A percentile compares a stretch with the other conserved stretches of the same genome.
phyloP scores from a whole-genome alignment of 2,329 filamentous ascomycete genomes.

The Fusarium oligoseptatum region DNA sequence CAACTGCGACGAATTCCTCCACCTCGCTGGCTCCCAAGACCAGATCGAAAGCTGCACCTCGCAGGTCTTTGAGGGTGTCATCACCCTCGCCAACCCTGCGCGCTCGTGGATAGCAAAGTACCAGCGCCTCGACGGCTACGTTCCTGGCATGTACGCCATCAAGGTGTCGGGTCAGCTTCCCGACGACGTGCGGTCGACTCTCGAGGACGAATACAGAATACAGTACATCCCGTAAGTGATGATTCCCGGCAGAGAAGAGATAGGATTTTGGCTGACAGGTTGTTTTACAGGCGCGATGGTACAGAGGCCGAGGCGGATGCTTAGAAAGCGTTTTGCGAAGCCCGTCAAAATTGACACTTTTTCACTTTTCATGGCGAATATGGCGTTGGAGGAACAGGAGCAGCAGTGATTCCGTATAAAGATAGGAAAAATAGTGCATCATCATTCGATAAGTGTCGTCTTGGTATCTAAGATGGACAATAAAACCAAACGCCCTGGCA shows the following conservation, averaged over 20 bases:
- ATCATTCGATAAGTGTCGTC: constrained; percentile 35
- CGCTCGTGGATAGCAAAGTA: constrained; percentile 96
- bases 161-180: constrained; percentile 89
- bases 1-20: constrained; percentile 95
- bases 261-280: constrained; percentile 17
- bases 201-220: constrained; percentile 74
- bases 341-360: constrained; percentile 23
- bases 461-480: constrained; percentile 49
- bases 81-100: constrained; percentile 85
- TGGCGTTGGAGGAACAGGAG: constrained; percentile 48
- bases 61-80: constrained; percentile 93
- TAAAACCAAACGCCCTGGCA: constrained; percentile 37
- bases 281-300: constrained; percentile 63
- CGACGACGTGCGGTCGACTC: constrained; percentile 71
- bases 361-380: constrained; percentile 47
- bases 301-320: constrained; percentile 65
- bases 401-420: constrained; percentile 26
- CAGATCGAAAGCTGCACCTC: constrained; percentile 93
- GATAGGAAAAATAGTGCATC: constrained; percentile 16
- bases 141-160: constrained; percentile 90
- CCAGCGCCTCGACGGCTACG: constrained; percentile 91
- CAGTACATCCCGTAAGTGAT: constrained; percentile 71
- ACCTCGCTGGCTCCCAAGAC: constrained; percentile 83
- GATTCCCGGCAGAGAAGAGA: background rate
- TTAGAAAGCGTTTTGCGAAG: constrained; percentile 45